These are phyloP conservation scores for Scleroderma citrinum DNA, from an alignment of 768 basidiomycete species.

Conservation along the genomic window DNA sequence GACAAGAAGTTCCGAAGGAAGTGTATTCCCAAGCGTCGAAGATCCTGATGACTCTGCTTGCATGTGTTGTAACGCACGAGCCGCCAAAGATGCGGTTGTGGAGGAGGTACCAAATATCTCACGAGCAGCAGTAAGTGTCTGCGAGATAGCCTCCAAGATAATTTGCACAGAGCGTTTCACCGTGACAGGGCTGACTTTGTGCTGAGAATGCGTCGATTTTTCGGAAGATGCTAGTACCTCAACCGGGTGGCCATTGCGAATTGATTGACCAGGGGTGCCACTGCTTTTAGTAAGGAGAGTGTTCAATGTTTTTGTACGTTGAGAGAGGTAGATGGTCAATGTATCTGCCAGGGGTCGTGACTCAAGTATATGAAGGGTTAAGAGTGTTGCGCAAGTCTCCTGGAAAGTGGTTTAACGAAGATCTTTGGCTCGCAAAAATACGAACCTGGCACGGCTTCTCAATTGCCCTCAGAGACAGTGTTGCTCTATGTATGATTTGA, in stretches of 20 bases:
- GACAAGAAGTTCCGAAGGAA: conserved; percentile 51
- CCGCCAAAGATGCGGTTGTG: conserved; percentile 42
- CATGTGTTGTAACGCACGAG: conserved; percentile 52
- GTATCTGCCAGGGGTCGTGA: conserved; percentile 75
- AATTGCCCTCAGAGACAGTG: conserved; percentile 64
- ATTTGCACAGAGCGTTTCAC: conserved; percentile 49
- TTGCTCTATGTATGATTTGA: conserved; percentile 88
- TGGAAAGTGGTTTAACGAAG: conserved; percentile 22
- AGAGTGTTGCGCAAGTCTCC: conserved; percentile 71
- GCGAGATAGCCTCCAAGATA: conserved; percentile 49
- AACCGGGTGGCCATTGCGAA: conserved; percentile 32
- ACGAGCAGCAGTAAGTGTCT: conserved; percentile 53
- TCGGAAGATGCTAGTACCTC: conserved; percentile 9
- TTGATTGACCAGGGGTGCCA: conserved; percentile 15
- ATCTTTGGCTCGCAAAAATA: conserved; percentile 1
- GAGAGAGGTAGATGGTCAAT: conserved; percentile 60
- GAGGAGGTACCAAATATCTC: conserved; percentile 45
- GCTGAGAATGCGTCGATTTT: conserved; percentile 6
- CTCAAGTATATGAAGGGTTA: conserved; percentile 86
- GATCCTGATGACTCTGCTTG: conserved; percentile 42
- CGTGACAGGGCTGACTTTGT: conserved; percentile 36
- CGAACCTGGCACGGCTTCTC: conserved; percentile 48
- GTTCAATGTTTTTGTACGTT: conserved; percentile 59
- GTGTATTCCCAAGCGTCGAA: conserved; percentile 14
- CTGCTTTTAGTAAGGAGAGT: conserved; percentile 34